Conservation (phyloP, 2,329 filamentous ascomycete species). For the Botryotinia globosa region DNA sequence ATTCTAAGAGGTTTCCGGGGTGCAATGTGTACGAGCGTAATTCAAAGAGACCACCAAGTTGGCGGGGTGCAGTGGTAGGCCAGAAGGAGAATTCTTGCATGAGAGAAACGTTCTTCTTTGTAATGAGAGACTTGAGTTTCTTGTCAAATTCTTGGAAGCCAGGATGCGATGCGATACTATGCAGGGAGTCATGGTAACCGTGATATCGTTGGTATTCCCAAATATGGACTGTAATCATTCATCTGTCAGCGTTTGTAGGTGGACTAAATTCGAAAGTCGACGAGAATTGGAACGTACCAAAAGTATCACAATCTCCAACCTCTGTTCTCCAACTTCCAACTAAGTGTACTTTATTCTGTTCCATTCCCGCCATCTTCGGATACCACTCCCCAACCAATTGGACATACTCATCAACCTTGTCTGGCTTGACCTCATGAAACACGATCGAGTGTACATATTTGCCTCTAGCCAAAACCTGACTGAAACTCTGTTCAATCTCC, state of each 20-base stretch:
- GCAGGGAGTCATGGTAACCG: constrained; percentile 88
- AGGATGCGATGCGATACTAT: constrained; percentile 78
- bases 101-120: constrained; percentile 78
- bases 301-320: constrained; percentile 95
- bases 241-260: background rate
- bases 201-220: constrained; percentile 99
- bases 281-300: constrained; percentile 60
- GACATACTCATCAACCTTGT: constrained; percentile 93
- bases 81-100: constrained; percentile 99
- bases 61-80: constrained; percentile 88
- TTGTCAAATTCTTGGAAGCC: constrained; percentile 80
- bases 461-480: constrained; percentile 87
- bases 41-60: constrained; percentile 91
- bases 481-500: constrained; percentile 95
- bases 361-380: constrained; percentile 77
- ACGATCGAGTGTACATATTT: constrained; percentile 99
- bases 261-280: background rate
- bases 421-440: constrained; percentile 91
- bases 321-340: constrained; percentile 98
- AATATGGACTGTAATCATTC: constrained; percentile 76
- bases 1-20: constrained; percentile 92
- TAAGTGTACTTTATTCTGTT: constrained; percentile 90
- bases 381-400: constrained; percentile 89
- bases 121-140: constrained; percentile 83
- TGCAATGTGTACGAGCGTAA: constrained; percentile 94